A percentile compares a stretch with the other conserved stretches of the same genome.
phyloP scores from a whole-genome alignment of 139 green algal genomes.

The Chlamydomonas eustigma region DNA sequence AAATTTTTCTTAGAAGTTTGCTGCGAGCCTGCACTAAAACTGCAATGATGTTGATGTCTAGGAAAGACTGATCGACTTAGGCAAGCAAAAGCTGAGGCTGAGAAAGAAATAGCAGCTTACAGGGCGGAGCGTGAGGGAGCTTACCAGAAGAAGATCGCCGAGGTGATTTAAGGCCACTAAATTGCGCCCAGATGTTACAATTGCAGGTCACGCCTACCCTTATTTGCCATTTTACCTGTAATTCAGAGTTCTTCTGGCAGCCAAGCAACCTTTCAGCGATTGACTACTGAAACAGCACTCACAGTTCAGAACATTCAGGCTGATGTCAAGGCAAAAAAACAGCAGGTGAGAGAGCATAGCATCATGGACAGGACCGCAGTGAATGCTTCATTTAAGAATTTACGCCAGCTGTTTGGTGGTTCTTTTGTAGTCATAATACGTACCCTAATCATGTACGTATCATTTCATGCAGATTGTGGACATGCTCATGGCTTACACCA shows the following conservation, averaged over 20 bases:
- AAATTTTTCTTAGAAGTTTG: neutral
- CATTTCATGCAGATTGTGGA: neutral
- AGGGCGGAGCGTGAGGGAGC: constrained; percentile 66
- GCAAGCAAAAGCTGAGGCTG: constrained; percentile 80
- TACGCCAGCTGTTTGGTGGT: neutral
- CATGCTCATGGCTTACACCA: neutral
- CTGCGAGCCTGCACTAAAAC: neutral
- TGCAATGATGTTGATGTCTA: constrained; percentile 23
- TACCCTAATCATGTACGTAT: neutral
- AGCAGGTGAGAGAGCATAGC: constrained; percentile 25
- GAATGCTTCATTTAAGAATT: neutral
- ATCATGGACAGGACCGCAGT: neutral
- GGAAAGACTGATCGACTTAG: constrained; percentile 73
- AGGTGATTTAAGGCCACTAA: constrained; percentile 25
- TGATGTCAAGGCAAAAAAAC: constrained; percentile 51
- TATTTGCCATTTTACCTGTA: neutral
- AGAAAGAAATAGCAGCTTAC: constrained; percentile 74
- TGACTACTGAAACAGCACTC: constrained; percentile 43
- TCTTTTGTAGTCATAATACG: neutral
- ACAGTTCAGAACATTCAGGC: constrained; percentile 40
- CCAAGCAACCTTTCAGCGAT: constrained; percentile 36
- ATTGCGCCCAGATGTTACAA: neutral
- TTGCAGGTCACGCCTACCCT: neutral
- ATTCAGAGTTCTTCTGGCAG: constrained; percentile 41
- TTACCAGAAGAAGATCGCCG: constrained; percentile 68